Evolutionary conservation across 2,329 filamentous ascomycete species (phyloP), one percentile per base, ranked within the genome.

Genomic region (Chalaropsis ovoidea): DNA sequence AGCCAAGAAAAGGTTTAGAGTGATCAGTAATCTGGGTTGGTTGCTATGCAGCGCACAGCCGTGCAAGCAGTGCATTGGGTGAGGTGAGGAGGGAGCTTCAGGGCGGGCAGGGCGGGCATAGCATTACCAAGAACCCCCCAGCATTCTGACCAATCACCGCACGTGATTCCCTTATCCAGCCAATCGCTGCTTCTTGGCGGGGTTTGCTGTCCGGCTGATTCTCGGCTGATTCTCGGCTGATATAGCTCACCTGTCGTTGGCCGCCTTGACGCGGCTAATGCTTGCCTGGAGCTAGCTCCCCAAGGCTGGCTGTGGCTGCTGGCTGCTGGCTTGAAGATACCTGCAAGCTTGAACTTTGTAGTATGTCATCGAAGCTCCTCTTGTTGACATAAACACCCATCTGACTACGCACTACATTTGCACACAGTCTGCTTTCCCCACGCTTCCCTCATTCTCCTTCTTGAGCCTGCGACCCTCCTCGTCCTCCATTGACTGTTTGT

Each of bases 251-350:
- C 7, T 60, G 39, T 47, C 6, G 41, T 24, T 39, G 31, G 61
- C 45, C 43, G 41, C 42, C 58, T 67, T 65, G 54, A 61, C 54
- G 63, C 63, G 67, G 63, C 65, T 69, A 68, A 66, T 67, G 67
- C 69, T 62, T 65, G 62, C 70, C 68, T 69, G 69, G 68, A 74
- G 72, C 73, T 75, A 79, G 77, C 77, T 78, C 73, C 69, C 39
- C 63, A 39, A 60, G 52, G 45, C n/a, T n/a, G n/a, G n/a, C n/a
- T n/a, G n/a, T n/a, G n/a, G n/a, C n/a, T n/a, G 58, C 54, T 49
- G 56, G 64, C 54, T 19, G n/a, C 27, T 65, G 27, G 56, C 27
- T 27, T 43, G 19, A 35, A 41, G 35, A 49, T 54, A 31, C 17
- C 64, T 69, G 67, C 65, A 67, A 69, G 62, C 67, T 64, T 52